phyloP scores from a whole-genome alignment of 768 basidiomycete species.

The Pisolithus microcarpus region DNA sequence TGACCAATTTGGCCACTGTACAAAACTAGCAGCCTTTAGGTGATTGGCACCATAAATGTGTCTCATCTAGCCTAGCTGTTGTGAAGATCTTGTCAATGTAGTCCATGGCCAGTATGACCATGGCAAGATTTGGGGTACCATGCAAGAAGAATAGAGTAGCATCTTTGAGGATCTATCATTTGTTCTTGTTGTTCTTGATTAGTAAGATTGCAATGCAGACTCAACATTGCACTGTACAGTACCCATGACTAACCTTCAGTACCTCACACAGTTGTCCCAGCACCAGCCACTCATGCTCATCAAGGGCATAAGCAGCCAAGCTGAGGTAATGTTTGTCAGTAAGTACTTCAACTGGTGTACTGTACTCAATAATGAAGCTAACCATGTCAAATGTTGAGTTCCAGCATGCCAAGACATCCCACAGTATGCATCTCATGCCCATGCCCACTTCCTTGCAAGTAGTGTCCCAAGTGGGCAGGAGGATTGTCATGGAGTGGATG shows the following conservation, averaged over 20 bases:
- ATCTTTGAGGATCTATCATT: neutral
- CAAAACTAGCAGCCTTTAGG: no score
- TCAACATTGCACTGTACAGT: neutral
- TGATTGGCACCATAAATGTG: no score
- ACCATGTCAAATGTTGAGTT: neutral
- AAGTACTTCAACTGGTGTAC: neutral
- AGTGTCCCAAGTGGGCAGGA: slow-evolving; percentile 17
- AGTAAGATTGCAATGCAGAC: neutral
- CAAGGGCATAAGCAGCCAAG: neutral
- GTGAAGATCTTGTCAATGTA: no score
- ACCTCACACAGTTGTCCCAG: neutral
- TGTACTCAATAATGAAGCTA: neutral
- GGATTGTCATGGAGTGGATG: slow-evolving; percentile 13
- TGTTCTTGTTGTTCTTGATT: no score
- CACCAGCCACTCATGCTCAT: neutral
- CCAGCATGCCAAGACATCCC: neutral
- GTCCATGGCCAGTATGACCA: no score
- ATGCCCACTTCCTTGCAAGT: slow-evolving; percentile 5
- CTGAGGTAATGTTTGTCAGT: neutral
- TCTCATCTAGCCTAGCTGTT: no score
- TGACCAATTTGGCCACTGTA: no score
- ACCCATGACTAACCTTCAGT: neutral
- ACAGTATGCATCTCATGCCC: neutral
- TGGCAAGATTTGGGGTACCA: no score
- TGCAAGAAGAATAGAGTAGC: neutral